phyloP scores from a whole-genome alignment of 768 basidiomycete genomes.

The Termitomyces heimii region DNA sequence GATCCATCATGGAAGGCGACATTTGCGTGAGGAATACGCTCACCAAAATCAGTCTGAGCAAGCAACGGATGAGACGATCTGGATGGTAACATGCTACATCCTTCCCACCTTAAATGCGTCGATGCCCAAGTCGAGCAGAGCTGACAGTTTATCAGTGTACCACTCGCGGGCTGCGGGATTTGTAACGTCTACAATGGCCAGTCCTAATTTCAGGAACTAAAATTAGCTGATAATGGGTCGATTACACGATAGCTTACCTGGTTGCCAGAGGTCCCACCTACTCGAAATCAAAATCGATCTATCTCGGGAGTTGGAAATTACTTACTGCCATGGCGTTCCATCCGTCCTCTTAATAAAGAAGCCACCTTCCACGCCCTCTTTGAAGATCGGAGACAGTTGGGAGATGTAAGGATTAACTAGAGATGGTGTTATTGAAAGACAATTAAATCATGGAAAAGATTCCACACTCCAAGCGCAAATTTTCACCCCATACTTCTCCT shows the following conservation, averaged over 20 bases:
- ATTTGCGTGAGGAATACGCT: constrained; percentile 64
- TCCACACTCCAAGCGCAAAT: constrained; percentile 63
- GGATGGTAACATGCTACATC: background rate
- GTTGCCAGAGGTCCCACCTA: constrained; percentile 64
- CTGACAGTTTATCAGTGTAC: constrained; percentile 44
- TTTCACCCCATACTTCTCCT: constrained; percentile 58
- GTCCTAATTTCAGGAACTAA: constrained; percentile 14
- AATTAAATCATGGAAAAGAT: background rate
- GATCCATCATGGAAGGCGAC: constrained; percentile 62
- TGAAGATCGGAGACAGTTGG: constrained; percentile 63
- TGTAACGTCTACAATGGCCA: constrained; percentile 60
- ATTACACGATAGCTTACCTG: constrained; percentile 19
- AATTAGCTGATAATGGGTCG: background rate
- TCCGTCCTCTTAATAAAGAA: constrained; percentile 67
- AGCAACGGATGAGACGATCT: background rate
- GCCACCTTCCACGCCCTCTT: constrained; percentile 59
- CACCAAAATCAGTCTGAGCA: constrained; percentile 66
- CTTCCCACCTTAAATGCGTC: constrained; percentile 50
- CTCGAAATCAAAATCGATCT: background rate
- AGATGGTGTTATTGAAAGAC: background rate
- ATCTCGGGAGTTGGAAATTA: constrained; percentile 10
- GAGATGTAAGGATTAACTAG: constrained; percentile 71
- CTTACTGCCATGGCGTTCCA: constrained; percentile 64
- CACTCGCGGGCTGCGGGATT: constrained; percentile 50
- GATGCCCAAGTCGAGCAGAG: constrained; percentile 49